Percentiles rank a stretch among this genome's conserved stretches.
These are phyloP conservation scores for Pseudisothecium myosuroides DNA, from an alignment of 225 moss, liverwort and hornwort genomes.

Conservation along the genomic window DNA sequence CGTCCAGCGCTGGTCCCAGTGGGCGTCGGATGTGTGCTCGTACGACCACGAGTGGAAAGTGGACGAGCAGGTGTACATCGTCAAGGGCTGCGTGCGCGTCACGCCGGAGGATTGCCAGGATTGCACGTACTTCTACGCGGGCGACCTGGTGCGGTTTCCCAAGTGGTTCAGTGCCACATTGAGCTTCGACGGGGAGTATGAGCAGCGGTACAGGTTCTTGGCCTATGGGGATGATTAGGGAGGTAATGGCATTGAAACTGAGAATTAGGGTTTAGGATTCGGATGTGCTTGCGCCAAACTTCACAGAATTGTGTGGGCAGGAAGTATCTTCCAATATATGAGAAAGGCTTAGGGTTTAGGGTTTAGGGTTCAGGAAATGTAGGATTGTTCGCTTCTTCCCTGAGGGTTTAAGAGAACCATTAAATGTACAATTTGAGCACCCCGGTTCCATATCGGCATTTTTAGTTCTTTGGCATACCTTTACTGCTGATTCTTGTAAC, in stretches of 20 bases:
- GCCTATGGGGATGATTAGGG: constrained; percentile 67
- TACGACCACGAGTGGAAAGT: constrained; percentile 60
- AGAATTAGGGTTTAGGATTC: background rate
- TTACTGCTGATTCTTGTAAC: background rate
- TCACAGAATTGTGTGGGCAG: background rate
- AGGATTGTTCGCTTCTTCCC: background rate
- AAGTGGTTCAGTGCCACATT: constrained; percentile 69
- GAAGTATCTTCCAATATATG: background rate
- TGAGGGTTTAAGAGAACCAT: background rate
- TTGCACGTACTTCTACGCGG: constrained; percentile 67
- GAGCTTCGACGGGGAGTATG: constrained; percentile 60
- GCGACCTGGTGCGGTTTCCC: constrained; percentile 74
- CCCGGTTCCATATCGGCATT: background rate
- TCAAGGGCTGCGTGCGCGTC: constrained; percentile 63
- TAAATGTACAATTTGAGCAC: background rate
- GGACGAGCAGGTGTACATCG: constrained; percentile 70
- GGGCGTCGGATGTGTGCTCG: constrained; percentile 58
- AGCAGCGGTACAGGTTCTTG: constrained; percentile 60
- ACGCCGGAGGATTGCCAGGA: constrained; percentile 59
- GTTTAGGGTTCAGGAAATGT: background rate
- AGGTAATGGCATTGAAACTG: background rate
- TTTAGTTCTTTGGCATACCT: background rate
- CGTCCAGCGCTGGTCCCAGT: constrained; percentile 64
- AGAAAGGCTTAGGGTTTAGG: background rate
- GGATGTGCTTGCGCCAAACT: background rate